phyloP scores from a whole-genome alignment of 495 filamentous ascomycete genomes.

The Diplogelasinospora grovesii region DNA sequence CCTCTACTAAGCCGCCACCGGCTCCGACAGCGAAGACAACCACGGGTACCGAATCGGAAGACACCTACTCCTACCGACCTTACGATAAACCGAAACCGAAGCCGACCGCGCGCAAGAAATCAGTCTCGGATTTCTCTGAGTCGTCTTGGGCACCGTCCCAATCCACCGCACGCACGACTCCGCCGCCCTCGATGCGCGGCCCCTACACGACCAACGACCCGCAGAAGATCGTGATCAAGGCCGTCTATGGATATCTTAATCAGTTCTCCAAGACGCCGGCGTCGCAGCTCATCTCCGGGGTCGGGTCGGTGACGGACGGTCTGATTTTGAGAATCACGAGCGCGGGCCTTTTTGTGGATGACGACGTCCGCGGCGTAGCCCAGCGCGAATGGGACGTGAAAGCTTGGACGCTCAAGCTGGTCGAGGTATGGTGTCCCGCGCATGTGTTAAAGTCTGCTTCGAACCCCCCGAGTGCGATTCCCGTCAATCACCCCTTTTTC shows the following conservation, averaged over 20 bases:
- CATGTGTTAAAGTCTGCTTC: slow-evolving; percentile 38
- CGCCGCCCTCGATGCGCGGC: slow-evolving; percentile 68
- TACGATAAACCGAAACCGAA: slow-evolving; percentile 72
- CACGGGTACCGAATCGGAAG: slow-evolving; percentile 54
- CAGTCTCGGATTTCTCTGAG: slow-evolving; percentile 67
- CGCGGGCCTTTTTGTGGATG: slow-evolving; percentile 93
- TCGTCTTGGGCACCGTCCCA: slow-evolving; percentile 77
- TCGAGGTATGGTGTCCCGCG: slow-evolving; percentile 80
- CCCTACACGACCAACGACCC: slow-evolving; percentile 81
- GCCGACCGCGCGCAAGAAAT: slow-evolving; percentile 38
- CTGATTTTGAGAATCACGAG: slow-evolving; percentile 77
- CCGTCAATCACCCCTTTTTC: slow-evolving; percentile 32
- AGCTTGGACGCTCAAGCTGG: slow-evolving; percentile 87
- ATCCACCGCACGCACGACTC: slow-evolving; percentile 77
- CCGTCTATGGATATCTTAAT: slow-evolving; percentile 85
- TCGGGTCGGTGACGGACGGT: slow-evolving; percentile 74
- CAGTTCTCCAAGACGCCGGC: slow-evolving; percentile 72
- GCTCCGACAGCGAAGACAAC: slow-evolving; percentile 53
- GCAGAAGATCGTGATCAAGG: slow-evolving; percentile 88
- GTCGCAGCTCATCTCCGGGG: slow-evolving; percentile 70
- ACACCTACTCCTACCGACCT: slow-evolving; percentile 71
- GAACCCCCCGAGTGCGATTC: slow-evolving; percentile 21
- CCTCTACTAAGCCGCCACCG: slow-evolving; percentile 24
- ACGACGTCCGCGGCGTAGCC: slow-evolving; percentile 77
- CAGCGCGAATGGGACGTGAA: slow-evolving; percentile 98